These are phyloP conservation scores for Sextonia rubra DNA, from an alignment of 164 flowering plant genomes.

Conservation along the genomic window DNA sequence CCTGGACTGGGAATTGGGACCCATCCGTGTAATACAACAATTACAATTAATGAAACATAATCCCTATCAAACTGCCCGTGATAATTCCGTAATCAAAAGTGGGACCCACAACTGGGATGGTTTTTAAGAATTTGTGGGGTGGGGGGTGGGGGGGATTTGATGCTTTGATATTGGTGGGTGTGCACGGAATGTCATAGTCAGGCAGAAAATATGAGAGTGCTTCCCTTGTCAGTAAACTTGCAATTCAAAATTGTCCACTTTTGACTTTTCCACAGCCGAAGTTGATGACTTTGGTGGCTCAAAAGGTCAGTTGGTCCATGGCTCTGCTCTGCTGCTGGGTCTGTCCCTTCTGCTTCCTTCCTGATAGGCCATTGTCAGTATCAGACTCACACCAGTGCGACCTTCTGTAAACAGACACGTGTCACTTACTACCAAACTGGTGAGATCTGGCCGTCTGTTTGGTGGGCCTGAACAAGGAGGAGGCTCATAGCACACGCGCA, in stretches of 20 bases:
- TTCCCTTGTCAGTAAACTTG: neutral
- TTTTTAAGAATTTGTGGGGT: too few relatives aligned
- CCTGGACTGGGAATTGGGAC: too few relatives aligned
- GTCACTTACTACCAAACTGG: too few relatives aligned
- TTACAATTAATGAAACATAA: too few relatives aligned
- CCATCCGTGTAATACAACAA: too few relatives aligned
- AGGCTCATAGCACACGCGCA: too few relatives aligned
- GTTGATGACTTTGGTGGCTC: neutral
- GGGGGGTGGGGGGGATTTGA: too few relatives aligned
- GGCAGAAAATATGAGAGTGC: neutral
- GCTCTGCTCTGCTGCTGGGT: neutral
- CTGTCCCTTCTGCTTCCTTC: constrained; percentile 21
- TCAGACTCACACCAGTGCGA: neutral
- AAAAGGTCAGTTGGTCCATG: neutral
- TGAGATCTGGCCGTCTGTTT: too few relatives aligned
- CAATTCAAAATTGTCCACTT: neutral
- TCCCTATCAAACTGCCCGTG: too few relatives aligned
- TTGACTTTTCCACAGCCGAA: neutral
- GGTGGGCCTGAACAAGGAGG: too few relatives aligned
- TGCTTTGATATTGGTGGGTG: neutral
- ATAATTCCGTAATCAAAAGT: too few relatives aligned
- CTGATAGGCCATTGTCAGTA: neutral
- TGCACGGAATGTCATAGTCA: neutral
- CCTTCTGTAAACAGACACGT: neutral
- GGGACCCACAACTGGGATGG: too few relatives aligned